A percentile compares a stretch with the other conserved stretches of the same genome.
phyloP scores from a whole-genome alignment of 1,284 basidiomycete genomes.

The Apiotrichum domesticum region DNA sequence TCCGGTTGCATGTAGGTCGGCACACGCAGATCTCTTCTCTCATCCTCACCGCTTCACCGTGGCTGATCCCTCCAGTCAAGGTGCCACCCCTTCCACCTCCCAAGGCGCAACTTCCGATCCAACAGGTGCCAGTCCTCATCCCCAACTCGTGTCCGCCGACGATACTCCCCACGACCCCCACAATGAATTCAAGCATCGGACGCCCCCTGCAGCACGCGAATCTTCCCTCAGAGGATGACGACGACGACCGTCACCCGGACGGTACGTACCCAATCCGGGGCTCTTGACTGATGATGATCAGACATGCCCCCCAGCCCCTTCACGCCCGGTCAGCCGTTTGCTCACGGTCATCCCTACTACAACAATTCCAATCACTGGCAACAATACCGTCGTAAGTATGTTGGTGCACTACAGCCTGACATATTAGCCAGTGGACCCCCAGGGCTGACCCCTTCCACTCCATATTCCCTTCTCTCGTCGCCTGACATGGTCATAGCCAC shows the following conservation, averaged over 20 bases:
- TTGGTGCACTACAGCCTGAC: not conserved
- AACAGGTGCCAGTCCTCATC: not conserved
- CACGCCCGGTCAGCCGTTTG: not conserved
- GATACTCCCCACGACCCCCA: not conserved
- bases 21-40: too few relatives aligned
- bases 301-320: not conserved
- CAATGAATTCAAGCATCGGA: not conserved
- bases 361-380: not conserved
- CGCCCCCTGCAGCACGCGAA: not conserved
- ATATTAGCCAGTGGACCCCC: not conserved
- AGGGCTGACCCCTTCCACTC: not conserved
- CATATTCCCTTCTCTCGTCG: not conserved
- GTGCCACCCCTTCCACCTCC: too few relatives aligned
- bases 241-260: not conserved
- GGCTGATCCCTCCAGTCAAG: not conserved
- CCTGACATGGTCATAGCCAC: not conserved
- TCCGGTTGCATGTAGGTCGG: not conserved
- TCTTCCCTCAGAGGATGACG: not conserved
- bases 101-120: too few relatives aligned
- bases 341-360: not conserved
- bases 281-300: not conserved
- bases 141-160: not conserved
- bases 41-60: too few relatives aligned
- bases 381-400: not conserved
- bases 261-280: not conserved